phyloP scores from a whole-genome alignment of 257 asterid genomes.

The Cinchona pubescens region DNA sequence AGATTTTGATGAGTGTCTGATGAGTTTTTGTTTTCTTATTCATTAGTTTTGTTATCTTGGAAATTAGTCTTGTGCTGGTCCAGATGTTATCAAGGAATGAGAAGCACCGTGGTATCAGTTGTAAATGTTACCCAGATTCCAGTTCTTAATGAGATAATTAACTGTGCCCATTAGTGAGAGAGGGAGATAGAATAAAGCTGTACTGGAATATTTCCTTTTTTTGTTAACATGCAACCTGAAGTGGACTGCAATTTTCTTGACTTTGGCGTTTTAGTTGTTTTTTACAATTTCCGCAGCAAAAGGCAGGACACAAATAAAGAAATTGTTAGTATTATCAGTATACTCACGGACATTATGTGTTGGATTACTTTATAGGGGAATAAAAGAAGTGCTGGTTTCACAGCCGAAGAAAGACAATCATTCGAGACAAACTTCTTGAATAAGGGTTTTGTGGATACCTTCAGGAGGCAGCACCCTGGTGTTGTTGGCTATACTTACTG shows the following conservation, averaged over 20 bases:
- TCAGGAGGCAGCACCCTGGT: conserved; percentile 88
- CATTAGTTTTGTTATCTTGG: not conserved
- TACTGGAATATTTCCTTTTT: no score
- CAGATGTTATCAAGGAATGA: no score
- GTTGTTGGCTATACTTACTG: conserved; percentile 91
- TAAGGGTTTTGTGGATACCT: conserved; percentile 84
- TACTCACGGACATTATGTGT: conserved; percentile 7
- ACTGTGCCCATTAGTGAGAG: no score
- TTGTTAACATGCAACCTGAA: not conserved
- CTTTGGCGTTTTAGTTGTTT: conserved; percentile 1
- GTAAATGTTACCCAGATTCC: not conserved
- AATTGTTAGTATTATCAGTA: not conserved
- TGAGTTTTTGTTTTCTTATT: not conserved
- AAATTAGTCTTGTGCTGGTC: not conserved
- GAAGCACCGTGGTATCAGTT: not conserved
- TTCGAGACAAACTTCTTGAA: conserved; percentile 69
- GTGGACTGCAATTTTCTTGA: conserved; percentile 3
- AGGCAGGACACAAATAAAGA: not conserved
- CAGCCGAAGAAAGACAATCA: conserved; percentile 82
- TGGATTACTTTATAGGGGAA: conserved; percentile 59
- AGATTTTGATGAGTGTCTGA: not conserved
- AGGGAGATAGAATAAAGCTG: no score
- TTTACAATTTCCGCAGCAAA: not conserved
- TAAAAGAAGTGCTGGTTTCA: conserved; percentile 94
- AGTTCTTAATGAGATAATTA: not conserved